Evolutionary conservation across 495 filamentous ascomycete species (phyloP).

Genomic region (Letharia columbiana): DNA sequence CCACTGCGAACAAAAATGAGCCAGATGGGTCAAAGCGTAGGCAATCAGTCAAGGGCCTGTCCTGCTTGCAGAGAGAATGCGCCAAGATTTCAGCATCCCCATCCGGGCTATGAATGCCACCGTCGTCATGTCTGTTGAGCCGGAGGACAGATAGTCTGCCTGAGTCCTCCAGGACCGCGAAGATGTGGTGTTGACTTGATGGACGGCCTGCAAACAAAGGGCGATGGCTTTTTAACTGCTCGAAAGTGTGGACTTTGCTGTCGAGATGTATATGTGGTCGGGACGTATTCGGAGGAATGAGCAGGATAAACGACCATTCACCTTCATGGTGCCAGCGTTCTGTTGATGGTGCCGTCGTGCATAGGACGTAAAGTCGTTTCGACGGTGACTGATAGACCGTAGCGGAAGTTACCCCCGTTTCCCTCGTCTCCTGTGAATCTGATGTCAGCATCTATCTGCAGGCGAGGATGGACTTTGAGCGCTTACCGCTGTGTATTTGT

Average conservation of each 20-base stretch:
- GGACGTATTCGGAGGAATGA: not conserved
- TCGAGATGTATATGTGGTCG: not conserved
- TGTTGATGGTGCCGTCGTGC: conserved; percentile 20
- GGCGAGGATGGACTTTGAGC: not conserved
- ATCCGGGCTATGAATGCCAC: conserved; percentile 14
- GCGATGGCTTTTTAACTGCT: conserved; percentile 8
- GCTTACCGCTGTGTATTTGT: conserved; percentile 15
- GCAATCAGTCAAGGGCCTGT: not conserved
- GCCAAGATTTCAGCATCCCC: not conserved
- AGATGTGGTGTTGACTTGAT: conserved; percentile 10
- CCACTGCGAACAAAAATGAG: conserved; percentile 17
- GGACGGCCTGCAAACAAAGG: conserved; percentile 13
- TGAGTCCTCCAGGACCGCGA: conserved; percentile 15
- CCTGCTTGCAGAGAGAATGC: not conserved
- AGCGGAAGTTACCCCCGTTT: conserved; percentile 21
- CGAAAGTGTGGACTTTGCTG: conserved; percentile 9
- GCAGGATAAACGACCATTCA: conserved; percentile 24
- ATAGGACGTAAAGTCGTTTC: conserved; percentile 14
- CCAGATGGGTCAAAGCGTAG: conserved; percentile 20
- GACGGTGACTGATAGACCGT: conserved; percentile 15
- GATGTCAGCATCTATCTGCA: not conserved
- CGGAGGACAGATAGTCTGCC: conserved; percentile 11
- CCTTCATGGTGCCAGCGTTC: conserved; percentile 18
- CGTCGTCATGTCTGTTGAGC: conserved; percentile 9
- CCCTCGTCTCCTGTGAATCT: conserved; percentile 14